Evolutionary conservation across 1,284 basidiomycete species (phyloP), one percentile per base, ranked within the genome.

Genomic region (Ustilago curta): DNA sequence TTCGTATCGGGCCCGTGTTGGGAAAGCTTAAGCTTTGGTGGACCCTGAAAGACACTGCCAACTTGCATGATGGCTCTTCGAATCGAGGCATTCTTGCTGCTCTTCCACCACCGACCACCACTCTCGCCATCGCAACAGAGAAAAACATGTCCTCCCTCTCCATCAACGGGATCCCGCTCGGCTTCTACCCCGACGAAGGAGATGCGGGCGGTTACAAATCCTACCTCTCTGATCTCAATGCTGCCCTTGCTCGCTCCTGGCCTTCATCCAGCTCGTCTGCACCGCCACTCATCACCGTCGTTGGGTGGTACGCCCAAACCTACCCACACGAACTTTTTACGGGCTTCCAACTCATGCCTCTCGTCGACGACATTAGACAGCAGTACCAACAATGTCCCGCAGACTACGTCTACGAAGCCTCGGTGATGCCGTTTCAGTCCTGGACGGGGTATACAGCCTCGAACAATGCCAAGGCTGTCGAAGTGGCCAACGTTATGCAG

Each of bases 171-270:
- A 47, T 72, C 23, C 7, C 56, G 16, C 42, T 72, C 39, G 70
- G 64, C 37, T 63, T 72, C 48, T 68, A 68, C 32, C 70, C 70
- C 12, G 70, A 72, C 50, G 70, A 68, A 59, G 70, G 70, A 39
- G 70, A 72, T 61, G 64, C 70, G 8, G 70, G 70, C 25, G 70
- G 70, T 8, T 45, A 25, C 27, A 64, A 59, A 19, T 57, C 65
- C 11, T 64, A 64, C 47, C 61, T 68, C 21, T 73, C 70, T 8
- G 39, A 63, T 35, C 70, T 73, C 57, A 73, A 68, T 37, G 2
- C 29, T 6, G 57, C 65, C n/a, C 61, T 73, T 18, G n/a, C 59
- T 14, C 7, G 29, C 5, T 50, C 55, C 32, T 59, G 42, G 35
- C 29, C 56, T 11, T 14, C 25, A n/a, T 7, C 32, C 3, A 14